Percentiles rank a stretch among this genome's conserved stretches.
phyloP scores from a whole-genome alignment of 2,329 filamentous ascomycete genomes.

The Aspergillus ibericus region DNA sequence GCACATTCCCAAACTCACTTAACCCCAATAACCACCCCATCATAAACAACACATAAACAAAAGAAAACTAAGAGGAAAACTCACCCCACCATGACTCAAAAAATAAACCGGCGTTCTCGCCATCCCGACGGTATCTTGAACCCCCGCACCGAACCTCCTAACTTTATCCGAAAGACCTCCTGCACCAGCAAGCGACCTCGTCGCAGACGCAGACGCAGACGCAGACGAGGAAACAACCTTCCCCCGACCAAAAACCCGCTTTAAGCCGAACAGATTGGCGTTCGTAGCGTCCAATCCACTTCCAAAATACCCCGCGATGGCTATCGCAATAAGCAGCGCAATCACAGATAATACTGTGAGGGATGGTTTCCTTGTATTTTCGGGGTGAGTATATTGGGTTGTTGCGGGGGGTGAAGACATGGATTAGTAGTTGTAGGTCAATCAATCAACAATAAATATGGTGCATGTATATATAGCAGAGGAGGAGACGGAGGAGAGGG shows the following conservation, averaged over 20 bases:
- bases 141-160: neutral
- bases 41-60: neutral
- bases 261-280: conserved; percentile 31
- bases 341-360: neutral
- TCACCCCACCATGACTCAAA: conserved; percentile 50
- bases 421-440: too few species aligned
- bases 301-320: neutral
- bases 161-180: neutral
- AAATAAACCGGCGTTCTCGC: conserved; percentile 54
- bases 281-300: neutral
- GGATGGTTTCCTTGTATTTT: neutral
- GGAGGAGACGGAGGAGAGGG: too few species aligned
- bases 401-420: neutral
- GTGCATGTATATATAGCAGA: neutral
- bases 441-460: too few species aligned
- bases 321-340: neutral
- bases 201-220: neutral
- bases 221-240: neutral
- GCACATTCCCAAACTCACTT: neutral
- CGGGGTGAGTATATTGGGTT: neutral
- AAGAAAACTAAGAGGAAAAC: conserved; percentile 12
- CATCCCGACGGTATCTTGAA: conserved; percentile 17
- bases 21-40: neutral
- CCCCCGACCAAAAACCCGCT: conserved; percentile 20
- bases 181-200: neutral